These are phyloP conservation scores for Daedaleopsis sinensis DNA, from an alignment of 768 basidiomycete species.

Conservation along the genomic window DNA sequence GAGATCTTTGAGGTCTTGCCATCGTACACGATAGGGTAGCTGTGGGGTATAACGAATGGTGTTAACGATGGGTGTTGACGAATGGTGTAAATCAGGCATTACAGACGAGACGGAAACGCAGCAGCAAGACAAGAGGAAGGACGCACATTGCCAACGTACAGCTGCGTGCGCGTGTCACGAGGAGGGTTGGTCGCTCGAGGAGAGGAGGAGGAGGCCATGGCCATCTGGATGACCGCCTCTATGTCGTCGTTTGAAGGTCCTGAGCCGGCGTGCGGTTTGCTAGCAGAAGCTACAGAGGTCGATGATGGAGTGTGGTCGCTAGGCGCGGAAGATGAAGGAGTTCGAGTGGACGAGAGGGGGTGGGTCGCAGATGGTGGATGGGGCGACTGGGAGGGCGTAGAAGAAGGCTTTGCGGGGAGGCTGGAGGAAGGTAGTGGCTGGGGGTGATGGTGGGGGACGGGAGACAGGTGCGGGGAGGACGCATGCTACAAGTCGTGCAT, in stretches of 20 bases:
- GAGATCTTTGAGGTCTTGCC: constrained; percentile 99
- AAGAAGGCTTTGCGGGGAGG: not conserved
- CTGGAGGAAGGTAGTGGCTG: constrained; percentile 1
- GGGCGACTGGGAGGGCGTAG: constrained; percentile 9
- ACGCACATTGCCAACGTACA: constrained; percentile 94
- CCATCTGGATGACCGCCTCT: constrained; percentile 89
- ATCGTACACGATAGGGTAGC: constrained; percentile 96
- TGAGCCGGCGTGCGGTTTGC: constrained; percentile 20
- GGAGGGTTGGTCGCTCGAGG: constrained; percentile 49
- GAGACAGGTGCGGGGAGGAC: not conserved
- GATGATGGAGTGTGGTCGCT: not conserved
- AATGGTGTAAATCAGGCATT: no score
- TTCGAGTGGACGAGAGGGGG: not conserved
- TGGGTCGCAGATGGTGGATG: not conserved
- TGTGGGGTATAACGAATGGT: constrained; percentile 32
- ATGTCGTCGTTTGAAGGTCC: constrained; percentile 79
- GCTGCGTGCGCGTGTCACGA: constrained; percentile 89
- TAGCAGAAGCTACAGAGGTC: not conserved
- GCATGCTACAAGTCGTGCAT: not conserved
- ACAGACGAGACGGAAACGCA: no score
- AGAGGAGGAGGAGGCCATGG: constrained; percentile 70
- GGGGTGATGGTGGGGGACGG: not conserved
- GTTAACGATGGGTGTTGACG: not conserved
- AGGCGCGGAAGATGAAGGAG: constrained; percentile 1
- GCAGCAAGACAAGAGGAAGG: constrained; percentile 1